Conservation (phyloP, 2,329 filamentous ascomycete genomes). For the Nemania sp. region DNA sequence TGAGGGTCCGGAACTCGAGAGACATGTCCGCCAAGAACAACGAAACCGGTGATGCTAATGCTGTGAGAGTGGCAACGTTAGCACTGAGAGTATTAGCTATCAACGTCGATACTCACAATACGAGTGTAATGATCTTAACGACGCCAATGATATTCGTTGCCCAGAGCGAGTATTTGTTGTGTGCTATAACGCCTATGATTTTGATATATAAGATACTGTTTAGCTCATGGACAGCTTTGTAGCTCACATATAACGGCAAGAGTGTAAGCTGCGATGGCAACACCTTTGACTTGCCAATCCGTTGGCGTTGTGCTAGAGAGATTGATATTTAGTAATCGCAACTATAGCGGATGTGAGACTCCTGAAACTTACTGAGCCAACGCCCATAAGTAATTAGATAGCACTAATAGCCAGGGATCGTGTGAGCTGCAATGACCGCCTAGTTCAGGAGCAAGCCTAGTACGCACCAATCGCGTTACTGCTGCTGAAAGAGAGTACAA, state of each 20-base stretch:
- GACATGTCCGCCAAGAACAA: conserved; percentile 61
- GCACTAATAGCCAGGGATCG: conserved; percentile 44
- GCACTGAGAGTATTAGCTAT: neutral
- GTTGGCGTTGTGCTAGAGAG: conserved; percentile 43
- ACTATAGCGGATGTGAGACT: neutral
- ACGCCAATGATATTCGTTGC: conserved; percentile 59
- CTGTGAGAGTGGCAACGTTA: conserved; percentile 12
- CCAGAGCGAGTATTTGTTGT: conserved; percentile 61
- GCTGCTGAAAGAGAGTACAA: conserved; percentile 60
- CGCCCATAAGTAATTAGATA: conserved; percentile 65
- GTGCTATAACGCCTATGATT: conserved; percentile 47
- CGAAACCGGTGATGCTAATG: conserved; percentile 62
- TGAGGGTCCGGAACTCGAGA: conserved; percentile 53
- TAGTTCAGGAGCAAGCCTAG: neutral
- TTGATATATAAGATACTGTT: neutral
- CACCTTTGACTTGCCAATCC: conserved; percentile 68
- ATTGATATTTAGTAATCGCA: neutral
- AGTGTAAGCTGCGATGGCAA: conserved; percentile 66
- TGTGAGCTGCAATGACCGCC: neutral
- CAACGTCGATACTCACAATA: conserved; percentile 48
- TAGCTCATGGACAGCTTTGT: neutral
- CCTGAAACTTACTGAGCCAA: conserved; percentile 40
- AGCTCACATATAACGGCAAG: conserved; percentile 57
- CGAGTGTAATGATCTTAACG: conserved; percentile 62
- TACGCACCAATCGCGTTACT: conserved; percentile 56